phyloP scores from a whole-genome alignment of 345 rosid species.

The Eucalyptus brandiana region DNA sequence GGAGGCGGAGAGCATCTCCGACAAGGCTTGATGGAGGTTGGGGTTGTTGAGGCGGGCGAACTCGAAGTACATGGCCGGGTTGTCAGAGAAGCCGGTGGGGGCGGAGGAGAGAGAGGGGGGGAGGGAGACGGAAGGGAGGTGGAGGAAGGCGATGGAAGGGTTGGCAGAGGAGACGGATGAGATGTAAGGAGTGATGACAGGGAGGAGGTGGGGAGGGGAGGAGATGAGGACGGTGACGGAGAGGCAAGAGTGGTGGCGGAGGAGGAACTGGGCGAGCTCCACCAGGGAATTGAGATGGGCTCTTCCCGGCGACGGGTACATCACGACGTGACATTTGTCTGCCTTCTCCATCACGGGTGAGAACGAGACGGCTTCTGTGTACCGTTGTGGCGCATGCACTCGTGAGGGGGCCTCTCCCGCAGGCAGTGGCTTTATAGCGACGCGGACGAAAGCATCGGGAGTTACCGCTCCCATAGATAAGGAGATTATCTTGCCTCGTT shows the following conservation, averaged over 20 bases:
- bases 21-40: slow-evolving; percentile 1
- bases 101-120: not conserved
- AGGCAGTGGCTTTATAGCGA: not conserved
- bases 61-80: not conserved
- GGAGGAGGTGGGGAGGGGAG: not conserved
- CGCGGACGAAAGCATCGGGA: not conserved
- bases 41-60: slow-evolving; percentile 2
- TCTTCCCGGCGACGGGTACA: slow-evolving; percentile 3
- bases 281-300: slow-evolving; percentile 7
- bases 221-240: not conserved
- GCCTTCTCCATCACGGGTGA: not conserved
- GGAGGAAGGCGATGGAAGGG: slow-evolving; percentile 10
- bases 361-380: not conserved
- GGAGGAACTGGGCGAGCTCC: slow-evolving; percentile 2
- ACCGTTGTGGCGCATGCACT: not conserved
- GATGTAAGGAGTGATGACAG: not conserved
- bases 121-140: slow-evolving; percentile 1
- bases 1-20: not conserved
- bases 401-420: not conserved
- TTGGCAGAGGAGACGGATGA: not conserved
- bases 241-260: not conserved
- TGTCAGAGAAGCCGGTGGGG: not conserved
- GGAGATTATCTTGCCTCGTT: not conserved
- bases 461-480: no score
- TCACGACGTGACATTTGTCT: not conserved